Base-by-base conservation (phyloP, 2,329 filamentous ascomycete species). In the Botryotinia narcissicola region DNA sequence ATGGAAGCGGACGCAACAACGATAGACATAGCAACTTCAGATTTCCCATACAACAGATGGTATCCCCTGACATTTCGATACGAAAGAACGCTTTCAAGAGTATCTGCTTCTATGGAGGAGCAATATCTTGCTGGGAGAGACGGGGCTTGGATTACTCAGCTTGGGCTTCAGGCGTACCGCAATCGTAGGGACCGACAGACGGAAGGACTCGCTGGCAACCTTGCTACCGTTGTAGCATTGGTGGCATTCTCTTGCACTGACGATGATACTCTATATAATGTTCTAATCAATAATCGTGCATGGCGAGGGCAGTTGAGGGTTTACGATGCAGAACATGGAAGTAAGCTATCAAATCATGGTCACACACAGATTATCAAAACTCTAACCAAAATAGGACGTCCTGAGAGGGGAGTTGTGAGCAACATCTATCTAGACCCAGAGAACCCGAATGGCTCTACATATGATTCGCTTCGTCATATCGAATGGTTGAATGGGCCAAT, bases 371-470 rank as follows among this genome's bases (percentile, higher is more conserved):
- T 46, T 46, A 35, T 10, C 37, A 70, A 12, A 73, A 46, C 59
- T 51, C n/a, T 62, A 42, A 35, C 35, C n/a, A 70, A 29, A 25
- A 60, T 37, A 79, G 76, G 76, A 3, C 40, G 20, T 16, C 64
- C 61, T 1, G 32, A 63, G 57, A 74, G 79, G 64, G 79, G 79
- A 7, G 48, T 80, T 25, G 75, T 80, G 16, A 75, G 75, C 6
- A 76, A 61, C 8, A 68, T 80, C n/a, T 80, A 77, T 51, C 63
- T 75, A 1, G 79, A 80, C 57, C 79, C 79, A 5, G 73, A 76
- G 10, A 80, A 80, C 61, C 67, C 73, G 29, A 14, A 63, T 5
- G 73, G 76, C 1, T 80, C 78, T 5, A 80, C 77, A 3, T 1
- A 5, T 2, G 46, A 73, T 18, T 60, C 60, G 12, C 57, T 80